A percentile compares a stretch with the other conserved stretches of the same genome.
phyloP scores from a whole-genome alignment of 768 basidiomycete genomes.

The Mycena galericulata region DNA sequence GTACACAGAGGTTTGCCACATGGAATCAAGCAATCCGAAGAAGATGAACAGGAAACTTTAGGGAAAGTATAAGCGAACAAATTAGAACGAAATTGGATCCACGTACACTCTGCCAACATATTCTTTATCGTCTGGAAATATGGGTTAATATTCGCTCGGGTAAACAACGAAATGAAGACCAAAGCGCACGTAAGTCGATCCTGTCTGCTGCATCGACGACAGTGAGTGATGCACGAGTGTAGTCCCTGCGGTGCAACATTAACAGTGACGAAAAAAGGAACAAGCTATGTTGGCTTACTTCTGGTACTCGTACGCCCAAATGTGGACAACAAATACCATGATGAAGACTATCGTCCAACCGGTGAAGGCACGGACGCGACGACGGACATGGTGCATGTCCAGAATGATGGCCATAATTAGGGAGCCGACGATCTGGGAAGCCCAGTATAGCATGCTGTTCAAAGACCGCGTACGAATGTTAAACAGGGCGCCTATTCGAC shows the following conservation, averaged over 20 bases:
- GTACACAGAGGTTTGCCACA: conserved; percentile 89
- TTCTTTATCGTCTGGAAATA: conserved; percentile 48
- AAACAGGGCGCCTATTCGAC: conserved; percentile 64
- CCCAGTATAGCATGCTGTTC: conserved; percentile 86
- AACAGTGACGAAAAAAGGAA: conserved; percentile 6
- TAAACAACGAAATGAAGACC: not conserved
- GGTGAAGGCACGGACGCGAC: conserved; percentile 77
- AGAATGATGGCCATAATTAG: conserved; percentile 76
- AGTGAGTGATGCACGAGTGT: conserved; percentile 66
- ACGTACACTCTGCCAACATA: conserved; percentile 63
- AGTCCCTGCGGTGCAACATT: conserved; percentile 52
- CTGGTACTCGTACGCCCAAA: conserved; percentile 85
- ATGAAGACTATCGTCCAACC: conserved; percentile 75
- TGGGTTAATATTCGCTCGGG: not conserved
- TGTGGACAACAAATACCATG: conserved; percentile 77
- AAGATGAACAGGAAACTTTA: conserved; percentile 70
- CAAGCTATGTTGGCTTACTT: conserved; percentile 63
- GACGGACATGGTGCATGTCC: conserved; percentile 65
- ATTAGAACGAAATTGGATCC: not conserved
- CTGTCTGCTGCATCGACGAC: not conserved
- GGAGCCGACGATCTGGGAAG: conserved; percentile 82
- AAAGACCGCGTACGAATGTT: conserved; percentile 82
- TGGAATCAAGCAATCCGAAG: conserved; percentile 81
- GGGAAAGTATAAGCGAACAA: not conserved
- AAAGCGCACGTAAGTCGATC: conserved; percentile 28